Conservation (phyloP, 202 grass and related monocot species). For the Dendrocalamus latiflorus region DNA sequence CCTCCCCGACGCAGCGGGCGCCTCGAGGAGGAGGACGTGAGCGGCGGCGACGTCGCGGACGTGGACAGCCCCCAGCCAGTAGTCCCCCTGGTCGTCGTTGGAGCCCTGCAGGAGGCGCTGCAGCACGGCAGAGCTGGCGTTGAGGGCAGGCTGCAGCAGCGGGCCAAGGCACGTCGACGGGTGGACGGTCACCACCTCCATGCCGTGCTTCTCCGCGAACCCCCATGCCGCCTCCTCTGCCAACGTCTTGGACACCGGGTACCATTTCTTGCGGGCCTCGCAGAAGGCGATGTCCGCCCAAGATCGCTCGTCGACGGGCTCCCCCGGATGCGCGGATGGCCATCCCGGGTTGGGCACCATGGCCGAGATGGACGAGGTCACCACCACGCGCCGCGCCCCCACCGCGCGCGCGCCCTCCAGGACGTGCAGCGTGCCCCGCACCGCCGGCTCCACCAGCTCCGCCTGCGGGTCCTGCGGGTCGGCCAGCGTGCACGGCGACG, state of each 20-base stretch:
- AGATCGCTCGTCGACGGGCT: too few relatives aligned
- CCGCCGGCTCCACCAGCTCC: too few relatives aligned
- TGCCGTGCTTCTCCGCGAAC: constrained; percentile 30
- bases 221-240: constrained; percentile 42
- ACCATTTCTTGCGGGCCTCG: constrained; percentile 17
- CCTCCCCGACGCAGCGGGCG: constrained; percentile 22
- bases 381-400: too few relatives aligned
- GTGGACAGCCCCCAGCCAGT: constrained; percentile 32
- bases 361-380: too few relatives aligned
- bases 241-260: constrained; percentile 40
- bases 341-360: too few relatives aligned
- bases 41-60: constrained; percentile 32
- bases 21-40: constrained; percentile 28
- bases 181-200: constrained; percentile 38
- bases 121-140: constrained; percentile 24
- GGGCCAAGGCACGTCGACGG: constrained; percentile 34
- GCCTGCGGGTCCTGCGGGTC: too few relatives aligned
- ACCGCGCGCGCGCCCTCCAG: too few relatives aligned
- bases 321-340: too few relatives aligned
- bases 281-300: too few relatives aligned
- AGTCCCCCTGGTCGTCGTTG: constrained; percentile 7
- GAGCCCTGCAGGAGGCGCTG: constrained; percentile 29
- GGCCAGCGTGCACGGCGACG: too few relatives aligned
- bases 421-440: too few relatives aligned
- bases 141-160: constrained; percentile 6